Base-by-base conservation (phyloP, 2,329 filamentous ascomycete species). In the Corinectria fuckeliana region DNA sequence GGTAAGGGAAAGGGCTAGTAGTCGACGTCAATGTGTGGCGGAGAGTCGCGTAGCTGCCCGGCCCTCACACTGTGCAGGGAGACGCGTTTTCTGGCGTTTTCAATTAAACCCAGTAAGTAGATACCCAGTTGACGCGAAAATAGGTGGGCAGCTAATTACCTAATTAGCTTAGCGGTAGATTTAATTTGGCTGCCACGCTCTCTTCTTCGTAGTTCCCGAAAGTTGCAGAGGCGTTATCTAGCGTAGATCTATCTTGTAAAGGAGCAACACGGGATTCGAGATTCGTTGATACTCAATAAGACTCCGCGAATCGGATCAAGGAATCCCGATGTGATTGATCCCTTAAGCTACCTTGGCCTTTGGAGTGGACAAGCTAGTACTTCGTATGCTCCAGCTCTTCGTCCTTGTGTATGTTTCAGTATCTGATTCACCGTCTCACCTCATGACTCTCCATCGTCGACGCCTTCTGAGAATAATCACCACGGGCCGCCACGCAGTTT, bases 81-180 rank as follows among this genome's bases (percentile, higher is more conserved):
- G 65, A 72, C 70, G 70, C 70, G 70, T 63, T 65, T 69, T 63
- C 50, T 48, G 57, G 59, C 62, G 67, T 56, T 48, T 25, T 63
- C 64, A 69, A 62, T 72, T 71, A 71, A 71, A 68, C 48, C 50
- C 51, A 41, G 55, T 54, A n/a, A n/a, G n/a, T n/a, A n/a, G n/a
- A n/a, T n/a, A n/a, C n/a, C n/a, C n/a, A n/a, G n/a, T n/a, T n/a
- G 53, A 67, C 69, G 69, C 70, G 67, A 71, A 54, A 63, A 55
- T 18, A 59, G 36, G 2, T 41, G 38, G 2, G 38, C 11, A 11
- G 30, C 30, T 34, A 13, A 21, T 1, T 21, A 21, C n/a, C n/a
- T n/a, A n/a, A n/a, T n/a, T n/a, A n/a, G n/a, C n/a, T n/a, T n/a
- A n/a, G n/a, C n/a, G n/a, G n/a, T n/a, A n/a, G n/a, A n/a, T n/a